Conservation (phyloP, 192 early-diverging fungal genomes). For the Podila epicladia region DNA sequence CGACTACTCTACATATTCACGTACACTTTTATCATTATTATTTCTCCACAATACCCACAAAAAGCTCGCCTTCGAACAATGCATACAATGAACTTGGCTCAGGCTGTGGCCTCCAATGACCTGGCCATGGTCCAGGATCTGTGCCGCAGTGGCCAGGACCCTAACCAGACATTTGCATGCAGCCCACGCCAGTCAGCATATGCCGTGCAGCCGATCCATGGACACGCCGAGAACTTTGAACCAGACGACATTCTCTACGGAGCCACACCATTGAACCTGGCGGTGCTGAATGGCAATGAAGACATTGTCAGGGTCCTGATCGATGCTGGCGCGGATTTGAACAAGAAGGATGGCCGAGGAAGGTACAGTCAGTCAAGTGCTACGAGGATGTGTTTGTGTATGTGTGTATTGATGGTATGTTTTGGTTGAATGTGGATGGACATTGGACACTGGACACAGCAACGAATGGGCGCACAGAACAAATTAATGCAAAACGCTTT, state of each 20-base stretch:
- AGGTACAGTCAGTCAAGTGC: slow-evolving; percentile 51
- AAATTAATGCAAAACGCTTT: neutral
- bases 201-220: slow-evolving; percentile 37
- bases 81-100: slow-evolving; percentile 54
- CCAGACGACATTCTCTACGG: slow-evolving; percentile 55
- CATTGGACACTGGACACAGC: neutral
- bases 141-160: slow-evolving; percentile 53
- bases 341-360: slow-evolving; percentile 69
- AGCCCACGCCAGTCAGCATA: slow-evolving; percentile 54
- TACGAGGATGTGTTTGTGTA: no score
- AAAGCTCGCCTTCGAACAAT: no score
- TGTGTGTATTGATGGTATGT: neutral
- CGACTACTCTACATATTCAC: no score
- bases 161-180: slow-evolving; percentile 56
- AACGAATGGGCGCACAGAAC: no score
- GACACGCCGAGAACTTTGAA: slow-evolving; percentile 33
- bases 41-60: no score
- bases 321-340: slow-evolving; percentile 65
- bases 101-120: slow-evolving; percentile 53
- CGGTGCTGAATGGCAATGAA: slow-evolving; percentile 64
- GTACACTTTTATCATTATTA: no score
- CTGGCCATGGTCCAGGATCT: slow-evolving; percentile 44
- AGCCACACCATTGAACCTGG: slow-evolving; percentile 65
- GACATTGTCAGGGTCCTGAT: slow-evolving; percentile 65
- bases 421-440: neutral